Conservation (phyloP, 805 yeast genomes). For the Millerozyma acaciae region DNA sequence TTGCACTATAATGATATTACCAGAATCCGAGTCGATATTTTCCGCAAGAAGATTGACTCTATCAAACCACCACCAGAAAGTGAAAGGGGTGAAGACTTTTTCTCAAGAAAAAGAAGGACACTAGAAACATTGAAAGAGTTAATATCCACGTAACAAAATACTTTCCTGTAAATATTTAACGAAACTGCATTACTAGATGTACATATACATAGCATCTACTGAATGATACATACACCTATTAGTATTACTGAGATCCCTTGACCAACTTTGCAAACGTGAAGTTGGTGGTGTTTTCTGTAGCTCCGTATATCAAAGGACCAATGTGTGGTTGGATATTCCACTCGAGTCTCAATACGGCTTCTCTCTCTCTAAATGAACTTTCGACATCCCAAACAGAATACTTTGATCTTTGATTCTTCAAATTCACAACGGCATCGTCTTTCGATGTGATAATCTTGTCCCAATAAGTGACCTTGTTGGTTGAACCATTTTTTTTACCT, state of each 20-base stretch:
- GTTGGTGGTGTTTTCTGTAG: slow-evolving; percentile 26
- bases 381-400: slow-evolving; percentile 87
- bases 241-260: slow-evolving; percentile 10
- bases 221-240: slow-evolving; percentile 2
- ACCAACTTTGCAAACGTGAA: slow-evolving; percentile 28
- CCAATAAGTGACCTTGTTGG: slow-evolving; percentile 82
- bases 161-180: slow-evolving; percentile 5
- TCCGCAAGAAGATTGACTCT: slow-evolving; percentile 21
- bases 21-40: slow-evolving; percentile 15
- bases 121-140: slow-evolving; percentile 17
- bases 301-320: slow-evolving; percentile 75
- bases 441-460: slow-evolving; percentile 67
- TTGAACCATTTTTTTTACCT: slow-evolving; percentile 40
- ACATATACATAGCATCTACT: slow-evolving; percentile 1
- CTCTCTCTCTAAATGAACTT: slow-evolving; percentile 54
- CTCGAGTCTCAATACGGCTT: slow-evolving; percentile 66
- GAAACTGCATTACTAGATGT: slow-evolving; percentile 7
- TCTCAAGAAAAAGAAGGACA: slow-evolving; percentile 22
- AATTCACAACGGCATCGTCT: slow-evolving; percentile 54
- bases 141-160: slow-evolving; percentile 5
- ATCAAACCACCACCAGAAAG: slow-evolving; percentile 14
- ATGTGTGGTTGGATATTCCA: slow-evolving; percentile 93
- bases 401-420: slow-evolving; percentile 57
- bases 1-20: slow-evolving; percentile 19
- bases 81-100: slow-evolving; percentile 16